A percentile compares a stretch with the other conserved stretches of the same genome.
Conservation (phyloP, 2,329 filamentous ascomycete genomes). For the Magnaporthiopsis incrustans region DNA sequence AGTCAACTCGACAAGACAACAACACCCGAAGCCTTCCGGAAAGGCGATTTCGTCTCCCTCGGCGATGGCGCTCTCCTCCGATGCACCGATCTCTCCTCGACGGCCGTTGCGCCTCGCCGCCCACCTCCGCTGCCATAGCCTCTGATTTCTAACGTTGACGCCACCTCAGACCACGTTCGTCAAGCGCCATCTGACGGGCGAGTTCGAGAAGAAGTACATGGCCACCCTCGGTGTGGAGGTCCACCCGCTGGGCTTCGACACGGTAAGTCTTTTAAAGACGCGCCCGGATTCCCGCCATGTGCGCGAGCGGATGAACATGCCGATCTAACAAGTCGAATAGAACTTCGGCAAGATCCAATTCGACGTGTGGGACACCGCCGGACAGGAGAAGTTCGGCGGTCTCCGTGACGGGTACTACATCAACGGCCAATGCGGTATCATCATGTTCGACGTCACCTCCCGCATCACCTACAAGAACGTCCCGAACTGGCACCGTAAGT, state of each 20-base stretch:
- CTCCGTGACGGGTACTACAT: conserved; percentile 99
- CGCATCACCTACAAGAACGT: conserved; percentile 99
- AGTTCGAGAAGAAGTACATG: conserved; percentile 99
- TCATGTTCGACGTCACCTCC: conserved; percentile 99
- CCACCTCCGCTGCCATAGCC: neutral
- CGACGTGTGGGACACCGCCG: conserved; percentile 98
- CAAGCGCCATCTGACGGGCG: conserved; percentile 99
- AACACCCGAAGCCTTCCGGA: neutral
- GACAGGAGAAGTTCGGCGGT: conserved; percentile 99
- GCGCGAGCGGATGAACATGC: conserved; percentile 5
- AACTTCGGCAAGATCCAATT: conserved; percentile 97
- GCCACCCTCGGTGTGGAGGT: conserved; percentile 99
- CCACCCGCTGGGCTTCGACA: conserved; percentile 95
- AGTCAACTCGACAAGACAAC: conserved; percentile 22
- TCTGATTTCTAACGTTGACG: neutral
- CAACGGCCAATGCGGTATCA: conserved; percentile 99
- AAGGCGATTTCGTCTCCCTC: neutral
- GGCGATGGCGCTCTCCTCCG: neutral
- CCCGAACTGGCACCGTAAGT: conserved; percentile 97
- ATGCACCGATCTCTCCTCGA: conserved; percentile 8
- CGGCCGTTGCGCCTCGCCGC: conserved; percentile 1
- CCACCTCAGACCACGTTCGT: conserved; percentile 86
- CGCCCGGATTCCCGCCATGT: conserved; percentile 2
- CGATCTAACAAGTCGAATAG: conserved; percentile 39
- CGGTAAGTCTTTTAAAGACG: conserved; percentile 55